Percentiles rank a stretch among this genome's conserved stretches.
Evolutionary conservation across 768 basidiomycete genomes (phyloP).

Genomic region (Mycena haematopus): DNA sequence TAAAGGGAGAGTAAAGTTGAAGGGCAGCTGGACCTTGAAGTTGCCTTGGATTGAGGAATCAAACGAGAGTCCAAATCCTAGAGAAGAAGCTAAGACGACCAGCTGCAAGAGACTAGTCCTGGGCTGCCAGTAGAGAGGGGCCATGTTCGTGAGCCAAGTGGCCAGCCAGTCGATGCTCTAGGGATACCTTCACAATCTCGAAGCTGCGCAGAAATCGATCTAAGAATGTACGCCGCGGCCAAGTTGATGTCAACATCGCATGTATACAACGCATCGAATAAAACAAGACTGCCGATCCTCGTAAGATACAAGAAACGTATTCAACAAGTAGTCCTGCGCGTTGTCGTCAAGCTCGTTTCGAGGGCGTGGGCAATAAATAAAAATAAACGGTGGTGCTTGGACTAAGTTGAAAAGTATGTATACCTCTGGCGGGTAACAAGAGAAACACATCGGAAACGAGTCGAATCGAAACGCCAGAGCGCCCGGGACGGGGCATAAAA

Average conservation of each 20-base stretch:
- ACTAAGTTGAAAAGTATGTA: neutral
- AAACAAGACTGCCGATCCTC: neutral
- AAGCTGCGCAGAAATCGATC: neutral
- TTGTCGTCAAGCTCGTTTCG: neutral
- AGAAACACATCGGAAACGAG: neutral
- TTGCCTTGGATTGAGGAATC: no score
- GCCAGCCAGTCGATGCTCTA: no score
- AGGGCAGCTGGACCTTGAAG: neutral
- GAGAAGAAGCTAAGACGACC: no score
- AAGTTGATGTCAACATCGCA: neutral
- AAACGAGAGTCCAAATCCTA: no score
- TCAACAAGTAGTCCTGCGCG: neutral
- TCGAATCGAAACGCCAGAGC: slow-evolving; percentile 5
- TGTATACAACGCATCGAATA: neutral
- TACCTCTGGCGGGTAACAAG: slow-evolving; percentile 12
- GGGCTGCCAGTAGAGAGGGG: no score
- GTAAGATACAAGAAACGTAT: neutral
- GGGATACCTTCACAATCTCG: neutral
- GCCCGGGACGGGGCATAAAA: neutral
- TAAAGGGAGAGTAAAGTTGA: neutral
- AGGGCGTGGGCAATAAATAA: slow-evolving; percentile 1
- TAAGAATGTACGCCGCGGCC: neutral
- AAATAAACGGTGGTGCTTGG: neutral
- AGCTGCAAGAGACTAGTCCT: no score
- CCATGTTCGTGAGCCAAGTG: no score